These are phyloP conservation scores for Coprinopsis cinerea DNA, from an alignment of 768 basidiomycete species.

Conservation along the genomic window DNA sequence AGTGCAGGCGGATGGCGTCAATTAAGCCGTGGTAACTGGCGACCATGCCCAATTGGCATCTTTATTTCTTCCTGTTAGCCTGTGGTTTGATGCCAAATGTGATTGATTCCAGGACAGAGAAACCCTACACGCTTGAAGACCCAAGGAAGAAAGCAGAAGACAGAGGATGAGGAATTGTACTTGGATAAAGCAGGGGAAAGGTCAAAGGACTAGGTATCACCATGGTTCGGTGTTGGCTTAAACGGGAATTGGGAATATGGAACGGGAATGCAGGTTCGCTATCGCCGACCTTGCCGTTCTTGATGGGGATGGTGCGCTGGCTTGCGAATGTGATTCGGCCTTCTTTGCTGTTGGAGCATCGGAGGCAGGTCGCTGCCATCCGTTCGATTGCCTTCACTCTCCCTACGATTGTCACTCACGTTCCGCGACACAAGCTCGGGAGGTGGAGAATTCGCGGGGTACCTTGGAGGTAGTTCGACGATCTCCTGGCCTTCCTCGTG, in stretches of 20 bases:
- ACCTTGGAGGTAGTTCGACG: conserved; percentile 55
- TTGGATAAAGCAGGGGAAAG: too few relatives aligned
- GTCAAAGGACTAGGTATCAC: too few relatives aligned
- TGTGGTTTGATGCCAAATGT: too few relatives aligned
- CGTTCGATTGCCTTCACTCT: conserved; percentile 14
- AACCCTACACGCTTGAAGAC: too few relatives aligned
- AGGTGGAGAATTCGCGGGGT: conserved; percentile 22
- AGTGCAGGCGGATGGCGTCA: conserved; percentile 46
- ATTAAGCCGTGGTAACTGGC: conserved; percentile 46
- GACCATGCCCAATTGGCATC: conserved; percentile 65
- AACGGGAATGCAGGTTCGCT: too few relatives aligned
- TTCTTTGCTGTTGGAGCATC: conserved; percentile 19
- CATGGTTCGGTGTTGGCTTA: too few relatives aligned
- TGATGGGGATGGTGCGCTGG: conserved; percentile 4
- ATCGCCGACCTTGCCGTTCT: not conserved
- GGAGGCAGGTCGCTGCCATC: conserved; percentile 13
- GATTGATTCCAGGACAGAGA: too few relatives aligned
- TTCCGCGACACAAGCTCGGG: not conserved
- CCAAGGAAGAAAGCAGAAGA: too few relatives aligned
- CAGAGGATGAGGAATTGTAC: too few relatives aligned
- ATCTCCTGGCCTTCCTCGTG: conserved; percentile 50
- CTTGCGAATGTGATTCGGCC: conserved; percentile 19
- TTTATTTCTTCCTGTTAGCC: conserved; percentile 5
- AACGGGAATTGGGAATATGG: too few relatives aligned
- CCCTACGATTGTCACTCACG: conserved; percentile 14